Evolutionary conservation across 768 basidiomycete genomes (phyloP), one percentile per base, ranked within the genome.

Genomic region (Russula olivacea): DNA sequence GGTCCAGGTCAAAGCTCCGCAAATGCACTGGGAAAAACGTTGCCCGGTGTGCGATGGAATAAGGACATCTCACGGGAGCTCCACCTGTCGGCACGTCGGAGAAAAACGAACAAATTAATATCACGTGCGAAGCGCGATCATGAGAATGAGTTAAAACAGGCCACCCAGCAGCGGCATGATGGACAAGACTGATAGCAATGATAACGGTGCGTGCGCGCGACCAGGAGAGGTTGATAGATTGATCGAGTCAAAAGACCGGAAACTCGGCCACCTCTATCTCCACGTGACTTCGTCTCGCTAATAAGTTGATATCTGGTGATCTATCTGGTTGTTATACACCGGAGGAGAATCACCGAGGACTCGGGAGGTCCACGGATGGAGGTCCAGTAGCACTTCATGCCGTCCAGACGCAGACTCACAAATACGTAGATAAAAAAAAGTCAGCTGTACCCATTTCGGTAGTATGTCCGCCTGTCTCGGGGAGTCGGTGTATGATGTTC

Each of bases 271-370:
- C 47, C 23, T 11, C 9, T n/a, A 21, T 12, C 23, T 49, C 15
- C 56, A 48, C 56, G 56, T 57, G 56, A 57, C 45, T 47, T 45
- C 25, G 19, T n/a, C 28, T 49, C 23, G 23, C 48, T 47, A 41
- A 41, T 41, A 41, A 41, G 19, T n/a, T n/a, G n/a, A n/a, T 45
- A 45, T n/a, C 43, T 11, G 34, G 34, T 11, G 2, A 11, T 10
- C 11, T 11, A 12, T 12, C 11, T n/a, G n/a, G n/a, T n/a, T n/a
- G n/a, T n/a, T n/a, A n/a, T 28, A 28, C 28, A 2, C 28, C 28
- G 28, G 32, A 32, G 1, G 32, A 32, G 7, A 9, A 32, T 32
- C 32, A n/a, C n/a, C n/a, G n/a, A n/a, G n/a, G n/a, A n/a, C n/a
- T n/a, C n/a, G n/a, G n/a, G n/a, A n/a, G n/a, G n/a, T n/a, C n/a